Evolutionary conservation across 2,329 filamentous ascomycete genomes (phyloP), one percentile per base, ranked within the genome.

Genomic region (Aspergillus melleus): DNA sequence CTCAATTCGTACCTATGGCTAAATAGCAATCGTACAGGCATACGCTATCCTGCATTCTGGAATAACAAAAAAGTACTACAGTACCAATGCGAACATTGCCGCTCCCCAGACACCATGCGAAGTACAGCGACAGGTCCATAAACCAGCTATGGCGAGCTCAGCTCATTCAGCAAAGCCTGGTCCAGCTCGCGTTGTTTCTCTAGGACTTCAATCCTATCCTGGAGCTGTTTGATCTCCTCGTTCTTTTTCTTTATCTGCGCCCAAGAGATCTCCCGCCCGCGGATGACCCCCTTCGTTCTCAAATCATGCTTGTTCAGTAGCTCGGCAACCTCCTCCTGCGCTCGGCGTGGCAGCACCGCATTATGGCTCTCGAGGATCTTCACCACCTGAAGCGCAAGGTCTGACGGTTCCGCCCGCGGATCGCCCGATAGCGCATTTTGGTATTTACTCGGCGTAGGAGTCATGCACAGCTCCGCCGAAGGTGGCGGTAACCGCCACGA

Each of bases 251-350:
- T 87, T 36, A 91, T 69, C 4, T 83, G 84, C 9, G 84, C 73
- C n/a, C 90, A 78, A 3, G 84, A 82, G 6, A 88, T 83, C 61
- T 94, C 89, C 2, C 90, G 80, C 0, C 89, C 88, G 62, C 83
- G 83, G 44, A 81, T 79, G 20, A 90, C 80, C 0, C 90, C 90
- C 66, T 83, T 84, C 0, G 82, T 80, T 54, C 81, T 82, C 54
- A 87, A 75, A 16, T 85, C 83, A 64, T 90, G 81, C 49, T 76
- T 83, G 39, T 81, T 79, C 32, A 91, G 77, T 8, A 84, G 63
- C 11, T 66, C 67, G 2, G 75, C 66, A 2, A 81, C 53, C 19
- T 78, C 73, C 3, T 74, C 70, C 36, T 70, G 72, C 2, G 74
- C 74, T 10, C 64, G 58, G 10, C 70, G 67, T 6, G 75, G 66